Conservation (phyloP, 164 flowering plant genomes). For the Kalanchoe fedtschenkoi region DNA sequence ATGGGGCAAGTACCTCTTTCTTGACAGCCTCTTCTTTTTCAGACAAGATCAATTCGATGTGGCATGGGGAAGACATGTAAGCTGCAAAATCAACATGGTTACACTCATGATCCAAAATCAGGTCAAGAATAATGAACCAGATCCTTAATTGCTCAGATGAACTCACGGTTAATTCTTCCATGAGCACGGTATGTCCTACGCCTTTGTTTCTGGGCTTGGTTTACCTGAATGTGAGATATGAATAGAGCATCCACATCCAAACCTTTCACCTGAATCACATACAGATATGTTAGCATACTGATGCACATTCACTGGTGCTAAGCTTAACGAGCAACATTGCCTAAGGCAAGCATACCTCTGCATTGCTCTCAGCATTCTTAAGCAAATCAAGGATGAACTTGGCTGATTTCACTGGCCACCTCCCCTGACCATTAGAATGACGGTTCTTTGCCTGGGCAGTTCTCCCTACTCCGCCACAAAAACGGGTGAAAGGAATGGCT, state of each 20-base stretch:
- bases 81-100: conserved; percentile 29
- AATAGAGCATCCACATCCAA: conserved; percentile 71
- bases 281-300: background rate
- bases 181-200: conserved; percentile 87
- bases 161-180: conserved; percentile 82
- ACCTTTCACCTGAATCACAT: conserved; percentile 52
- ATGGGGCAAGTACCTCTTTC: conserved; percentile 60
- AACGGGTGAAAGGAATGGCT: conserved; percentile 86
- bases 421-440: conserved; percentile 92
- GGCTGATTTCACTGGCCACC: conserved; percentile 94
- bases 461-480: conserved; percentile 92
- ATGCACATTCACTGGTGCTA: background rate
- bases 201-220: conserved; percentile 84
- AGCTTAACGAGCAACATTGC: background rate
- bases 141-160: background rate
- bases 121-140: background rate
- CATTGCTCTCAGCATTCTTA: conserved; percentile 96
- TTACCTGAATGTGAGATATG: conserved; percentile 77
- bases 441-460: conserved; percentile 92
- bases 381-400: conserved; percentile 75
- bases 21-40: conserved; percentile 84
- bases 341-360: conserved; percentile 42
- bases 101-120: background rate
- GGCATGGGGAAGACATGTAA: conserved; percentile 92
- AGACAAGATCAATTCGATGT: conserved; percentile 75